These are phyloP conservation scores for Epichloe amarillans DNA, from an alignment of 2,329 filamentous ascomycete species.

Conservation along the genomic window DNA sequence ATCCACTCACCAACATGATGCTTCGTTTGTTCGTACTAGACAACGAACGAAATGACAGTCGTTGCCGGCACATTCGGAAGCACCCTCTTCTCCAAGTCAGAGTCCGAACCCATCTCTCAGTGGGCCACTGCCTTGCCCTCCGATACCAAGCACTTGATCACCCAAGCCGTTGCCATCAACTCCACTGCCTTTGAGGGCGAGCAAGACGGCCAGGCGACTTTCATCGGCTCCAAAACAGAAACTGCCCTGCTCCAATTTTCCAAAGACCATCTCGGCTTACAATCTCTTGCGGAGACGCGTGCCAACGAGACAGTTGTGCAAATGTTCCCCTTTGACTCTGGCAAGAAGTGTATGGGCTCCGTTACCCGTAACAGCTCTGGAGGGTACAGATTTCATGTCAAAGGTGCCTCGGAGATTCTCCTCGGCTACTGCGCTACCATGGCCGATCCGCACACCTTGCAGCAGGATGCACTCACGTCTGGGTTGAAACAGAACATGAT, in stretches of 20 bases:
- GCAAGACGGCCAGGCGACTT: conserved; percentile 48
- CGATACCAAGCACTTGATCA: conserved; percentile 35
- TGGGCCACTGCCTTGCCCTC: conserved; percentile 15
- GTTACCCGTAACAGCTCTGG: conserved; percentile 35
- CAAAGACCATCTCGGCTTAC: conserved; percentile 52
- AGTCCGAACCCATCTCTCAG: conserved; percentile 22
- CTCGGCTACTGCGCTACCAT: conserved; percentile 40
- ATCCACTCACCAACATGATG: conserved; percentile 13
- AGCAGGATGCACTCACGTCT: conserved; percentile 39
- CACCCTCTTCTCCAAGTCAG: conserved; percentile 10
- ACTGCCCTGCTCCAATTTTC: conserved; percentile 61
- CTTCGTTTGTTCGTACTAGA: conserved; percentile 20
- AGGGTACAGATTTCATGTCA: conserved; percentile 43
- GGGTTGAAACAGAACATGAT: conserved; percentile 25
- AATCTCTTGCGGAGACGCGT: conserved; percentile 49
- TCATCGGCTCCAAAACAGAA: conserved; percentile 68
- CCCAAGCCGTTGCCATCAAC: conserved; percentile 49
- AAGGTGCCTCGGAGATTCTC: conserved; percentile 52
- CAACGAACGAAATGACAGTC: conserved; percentile 57
- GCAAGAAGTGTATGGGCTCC: conserved; percentile 58
- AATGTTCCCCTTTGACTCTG: conserved; percentile 63
- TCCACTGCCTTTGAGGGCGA: conserved; percentile 69
- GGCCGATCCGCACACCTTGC: conserved; percentile 29
- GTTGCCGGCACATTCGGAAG: conserved; percentile 44
- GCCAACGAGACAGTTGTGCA: conserved; percentile 47